These are phyloP conservation scores for Diaporthe helianthi DNA, from an alignment of 2,329 filamentous ascomycete species.

Conservation along the genomic window DNA sequence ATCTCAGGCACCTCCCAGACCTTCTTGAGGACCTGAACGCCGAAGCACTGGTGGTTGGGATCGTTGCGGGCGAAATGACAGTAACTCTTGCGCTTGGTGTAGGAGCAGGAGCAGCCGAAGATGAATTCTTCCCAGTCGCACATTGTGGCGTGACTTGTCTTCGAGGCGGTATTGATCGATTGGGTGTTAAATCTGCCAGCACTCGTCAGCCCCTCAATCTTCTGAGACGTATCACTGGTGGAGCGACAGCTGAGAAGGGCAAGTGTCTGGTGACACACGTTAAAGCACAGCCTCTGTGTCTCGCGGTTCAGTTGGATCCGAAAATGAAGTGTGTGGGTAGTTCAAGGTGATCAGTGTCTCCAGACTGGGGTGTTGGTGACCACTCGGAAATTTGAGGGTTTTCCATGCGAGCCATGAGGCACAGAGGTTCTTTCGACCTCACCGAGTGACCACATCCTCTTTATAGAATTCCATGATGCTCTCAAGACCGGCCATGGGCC, in stretches of 20 bases:
- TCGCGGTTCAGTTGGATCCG: background rate
- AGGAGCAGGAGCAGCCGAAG: constrained; percentile 69
- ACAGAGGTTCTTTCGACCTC: background rate
- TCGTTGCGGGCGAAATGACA: constrained; percentile 81
- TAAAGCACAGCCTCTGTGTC: constrained; percentile 7
- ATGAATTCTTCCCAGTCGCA: constrained; percentile 75
- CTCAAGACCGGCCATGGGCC: background rate
- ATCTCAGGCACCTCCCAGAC: constrained; percentile 63
- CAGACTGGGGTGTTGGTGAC: background rate
- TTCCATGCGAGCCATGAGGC: background rate
- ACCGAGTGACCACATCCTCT: background rate
- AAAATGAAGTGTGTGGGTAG: background rate
- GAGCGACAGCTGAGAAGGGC: background rate
- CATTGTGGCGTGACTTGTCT: constrained; percentile 53
- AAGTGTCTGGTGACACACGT: background rate
- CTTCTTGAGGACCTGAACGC: constrained; percentile 69
- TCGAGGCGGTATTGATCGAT: background rate
- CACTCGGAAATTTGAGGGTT: background rate
- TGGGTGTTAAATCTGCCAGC: background rate
- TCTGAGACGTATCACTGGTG: background rate
- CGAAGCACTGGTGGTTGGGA: constrained; percentile 71
- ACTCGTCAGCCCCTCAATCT: background rate
- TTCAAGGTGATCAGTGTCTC: background rate
- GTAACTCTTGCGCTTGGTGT: constrained; percentile 67
- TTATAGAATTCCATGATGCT: background rate